Evolutionary conservation across 768 basidiomycete species (phyloP).

Genomic region (Pulveroboletus ravenelii): DNA sequence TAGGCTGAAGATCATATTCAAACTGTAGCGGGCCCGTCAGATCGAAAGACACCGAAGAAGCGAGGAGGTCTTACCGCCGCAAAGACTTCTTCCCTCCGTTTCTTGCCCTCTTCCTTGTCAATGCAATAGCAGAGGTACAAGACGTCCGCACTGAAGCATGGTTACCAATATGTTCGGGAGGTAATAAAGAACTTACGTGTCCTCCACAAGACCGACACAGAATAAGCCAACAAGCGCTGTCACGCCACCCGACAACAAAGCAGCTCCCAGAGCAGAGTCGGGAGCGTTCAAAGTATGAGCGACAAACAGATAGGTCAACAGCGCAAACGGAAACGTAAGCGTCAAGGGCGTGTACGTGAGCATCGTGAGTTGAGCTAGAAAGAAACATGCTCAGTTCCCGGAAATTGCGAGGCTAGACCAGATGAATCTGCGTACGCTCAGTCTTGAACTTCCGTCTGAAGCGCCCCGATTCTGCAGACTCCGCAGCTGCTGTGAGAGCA

Average conservation of each 20-base stretch:
- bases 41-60: background rate
- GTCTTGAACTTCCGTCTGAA: conserved; percentile 47
- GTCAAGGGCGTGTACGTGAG: conserved; percentile 71
- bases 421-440: conserved; percentile 46
- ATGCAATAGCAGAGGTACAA: conserved; percentile 66
- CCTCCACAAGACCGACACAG: conserved; percentile 75
- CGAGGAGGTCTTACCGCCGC: conserved; percentile 41
- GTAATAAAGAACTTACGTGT: conserved; percentile 47
- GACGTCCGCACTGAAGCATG: conserved; percentile 48
- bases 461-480: conserved; percentile 38
- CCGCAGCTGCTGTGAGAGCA: conserved; percentile 53
- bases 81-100: conserved; percentile 50
- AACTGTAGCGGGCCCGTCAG: conserved; percentile 29
- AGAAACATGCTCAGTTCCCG: conserved; percentile 1
- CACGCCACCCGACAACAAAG: conserved; percentile 71
- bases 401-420: background rate
- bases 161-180: background rate
- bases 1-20: conserved; percentile 35
- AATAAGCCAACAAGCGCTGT: conserved; percentile 81
- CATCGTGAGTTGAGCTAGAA: conserved; percentile 58
- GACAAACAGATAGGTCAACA: conserved; percentile 84
- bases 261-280: conserved; percentile 67
- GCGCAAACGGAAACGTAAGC: conserved; percentile 75
- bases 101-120: conserved; percentile 50
- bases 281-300: conserved; percentile 73